phyloP scores from a whole-genome alignment of 2,329 filamentous ascomycete genomes.

The Neocucurbitaria cava region DNA sequence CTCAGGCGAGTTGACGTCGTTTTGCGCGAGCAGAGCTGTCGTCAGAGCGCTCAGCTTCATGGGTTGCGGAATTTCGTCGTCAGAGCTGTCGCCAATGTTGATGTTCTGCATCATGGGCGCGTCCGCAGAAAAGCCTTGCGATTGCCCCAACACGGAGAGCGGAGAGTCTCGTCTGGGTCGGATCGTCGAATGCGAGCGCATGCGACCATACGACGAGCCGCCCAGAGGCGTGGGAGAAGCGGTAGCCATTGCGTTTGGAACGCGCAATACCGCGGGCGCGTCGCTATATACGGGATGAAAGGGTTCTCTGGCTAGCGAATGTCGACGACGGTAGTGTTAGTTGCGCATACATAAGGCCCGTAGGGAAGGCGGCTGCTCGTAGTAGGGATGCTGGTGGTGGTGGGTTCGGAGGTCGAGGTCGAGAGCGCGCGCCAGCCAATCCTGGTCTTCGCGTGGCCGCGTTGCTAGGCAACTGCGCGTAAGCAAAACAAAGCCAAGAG shows the following conservation, averaged over 20 bases:
- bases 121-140: constrained; percentile 54
- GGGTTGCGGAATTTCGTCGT: constrained; percentile 85
- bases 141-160: constrained; percentile 52
- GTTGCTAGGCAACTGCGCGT: constrained; percentile 34
- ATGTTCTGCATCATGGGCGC: constrained; percentile 57
- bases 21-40: constrained; percentile 74
- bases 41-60: constrained; percentile 95
- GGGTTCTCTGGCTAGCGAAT: constrained; percentile 46
- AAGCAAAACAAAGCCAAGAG: constrained; percentile 12
- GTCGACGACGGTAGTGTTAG: constrained; percentile 45
- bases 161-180: constrained; percentile 55
- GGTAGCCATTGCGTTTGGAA: constrained; percentile 42
- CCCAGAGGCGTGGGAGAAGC: constrained; percentile 50
- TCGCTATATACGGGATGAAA: constrained; percentile 29
- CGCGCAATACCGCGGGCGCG: constrained; percentile 21
- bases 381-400: constrained; percentile 44
- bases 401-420: constrained; percentile 27
- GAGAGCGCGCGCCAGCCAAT: constrained; percentile 30
- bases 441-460: constrained; percentile 28
- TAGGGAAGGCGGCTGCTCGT: constrained; percentile 38
- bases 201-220: constrained; percentile 45
- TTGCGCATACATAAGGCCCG: constrained; percentile 49
- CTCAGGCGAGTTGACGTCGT: constrained; percentile 51
- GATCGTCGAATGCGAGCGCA: constrained; percentile 45
- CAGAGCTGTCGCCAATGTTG: constrained; percentile 81